Percentiles rank a stretch among this genome's conserved stretches.
Evolutionary conservation across 2,329 filamentous ascomycete genomes (phyloP).

Genomic region (Ophiocordyceps camponoti-floridani): DNA sequence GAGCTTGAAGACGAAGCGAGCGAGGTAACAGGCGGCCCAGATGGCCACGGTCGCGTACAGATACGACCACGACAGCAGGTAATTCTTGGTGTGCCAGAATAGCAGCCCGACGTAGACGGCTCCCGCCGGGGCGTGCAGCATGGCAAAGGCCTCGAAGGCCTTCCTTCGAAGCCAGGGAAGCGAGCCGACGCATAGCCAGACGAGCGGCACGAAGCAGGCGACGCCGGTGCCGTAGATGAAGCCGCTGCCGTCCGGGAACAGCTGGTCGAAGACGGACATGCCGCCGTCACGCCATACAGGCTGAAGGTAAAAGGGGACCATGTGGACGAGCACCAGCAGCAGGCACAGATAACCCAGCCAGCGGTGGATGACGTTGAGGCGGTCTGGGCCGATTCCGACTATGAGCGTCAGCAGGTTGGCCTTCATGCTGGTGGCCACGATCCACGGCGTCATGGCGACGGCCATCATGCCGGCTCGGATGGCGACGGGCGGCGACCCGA

Average conservation of each 20-base stretch:
- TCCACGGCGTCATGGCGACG: conserved; percentile 84
- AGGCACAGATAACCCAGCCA: conserved; percentile 82
- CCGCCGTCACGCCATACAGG: conserved; percentile 71
- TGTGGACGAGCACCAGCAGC: conserved; percentile 68
- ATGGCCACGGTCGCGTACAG: conserved; percentile 67
- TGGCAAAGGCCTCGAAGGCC: conserved; percentile 74
- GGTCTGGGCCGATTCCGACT: conserved; percentile 81
- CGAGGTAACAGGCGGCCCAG: conserved; percentile 56
- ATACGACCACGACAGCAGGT: conserved; percentile 77
- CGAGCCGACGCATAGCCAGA: conserved; percentile 73
- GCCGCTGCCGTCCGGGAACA: conserved; percentile 47
- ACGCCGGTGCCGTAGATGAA: conserved; percentile 75
- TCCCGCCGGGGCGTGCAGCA: conserved; percentile 67
- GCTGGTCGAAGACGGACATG: conserved; percentile 47
- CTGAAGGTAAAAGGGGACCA: conserved; percentile 76
- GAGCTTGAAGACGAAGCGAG: conserved; percentile 66
- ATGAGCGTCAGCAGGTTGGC: conserved; percentile 69
- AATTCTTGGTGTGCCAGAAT: conserved; percentile 95
- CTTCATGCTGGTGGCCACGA: conserved; percentile 78
- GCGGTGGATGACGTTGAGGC: conserved; percentile 81
- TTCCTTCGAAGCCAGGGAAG: conserved; percentile 58
- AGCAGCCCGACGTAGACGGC: conserved; percentile 67
- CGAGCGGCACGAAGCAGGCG: conserved; percentile 62
- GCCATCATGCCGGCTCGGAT: conserved; percentile 83
- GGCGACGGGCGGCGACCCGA: conserved; percentile 71